Base-by-base conservation (phyloP, 345 rosid genomes). In the Anacardium occidentale region DNA sequence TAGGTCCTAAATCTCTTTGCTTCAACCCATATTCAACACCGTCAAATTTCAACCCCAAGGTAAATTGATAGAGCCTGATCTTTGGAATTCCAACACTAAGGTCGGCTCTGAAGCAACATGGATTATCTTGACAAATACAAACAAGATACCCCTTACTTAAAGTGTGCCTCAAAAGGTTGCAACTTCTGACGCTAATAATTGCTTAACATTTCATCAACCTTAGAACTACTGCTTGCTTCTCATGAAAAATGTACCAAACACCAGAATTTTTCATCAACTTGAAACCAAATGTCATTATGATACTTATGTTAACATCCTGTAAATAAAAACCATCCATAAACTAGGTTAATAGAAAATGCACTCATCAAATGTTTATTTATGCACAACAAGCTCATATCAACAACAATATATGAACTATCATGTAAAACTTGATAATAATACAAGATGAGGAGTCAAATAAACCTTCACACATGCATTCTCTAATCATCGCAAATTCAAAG, bases 401-500 rank as follows among this genome's bases (percentile, higher is more conserved):
- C n/a, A 34, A 37, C 20, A 64, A 25, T 20, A 66, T n/a, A 50
- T 60, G 59, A 44, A 20, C 57, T 12, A 66, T 61, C 55, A 54
- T 25, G 34, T 40, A 66, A 29, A 29, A 62, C 45, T 29, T 12
- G 13, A 5, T 15, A 69, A 59, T 52, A 70, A 40, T 2, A 24
- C 52, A 61, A 66, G 17, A 11, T 37, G 13, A 61, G 51, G 34
- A 51, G 71, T 44, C 52, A 63, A 58, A 60, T 32, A 74, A 64
- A 40, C 50, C 56, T 73, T 55, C 60, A 53, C n/a, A 29, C 24
- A 20, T 13, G 10, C n/a, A 42, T 44, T 44, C 17, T 21, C 44
- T 5, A 20, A 45, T 62, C 58, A 66, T 5, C 26, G 44, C 47
- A 72, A 56, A 55, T 52, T 60, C 56, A 68, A 48, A 76, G n/a